Evolutionary conservation across 2,329 filamentous ascomycete species (phyloP).

Genomic region (Colletotrichum sp.): DNA sequence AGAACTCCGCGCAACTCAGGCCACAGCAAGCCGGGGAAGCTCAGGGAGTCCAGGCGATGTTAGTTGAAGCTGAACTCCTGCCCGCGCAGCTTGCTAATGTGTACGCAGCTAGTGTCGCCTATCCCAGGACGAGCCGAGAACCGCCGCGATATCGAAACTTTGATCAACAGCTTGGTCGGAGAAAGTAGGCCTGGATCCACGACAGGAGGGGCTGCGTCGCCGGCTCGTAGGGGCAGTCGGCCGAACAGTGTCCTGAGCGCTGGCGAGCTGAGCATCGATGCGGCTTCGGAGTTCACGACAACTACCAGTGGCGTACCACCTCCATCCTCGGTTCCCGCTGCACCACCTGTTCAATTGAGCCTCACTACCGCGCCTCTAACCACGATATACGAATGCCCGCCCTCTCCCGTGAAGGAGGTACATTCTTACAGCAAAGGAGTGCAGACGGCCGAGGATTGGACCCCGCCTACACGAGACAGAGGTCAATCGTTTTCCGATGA

Average conservation of each 20-base stretch:
- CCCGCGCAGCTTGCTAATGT: constrained; percentile 1
- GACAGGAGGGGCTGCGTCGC: constrained; percentile 68
- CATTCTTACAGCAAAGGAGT: constrained; percentile 98
- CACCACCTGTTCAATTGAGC: constrained; percentile 61
- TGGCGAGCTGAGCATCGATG: constrained; percentile 77
- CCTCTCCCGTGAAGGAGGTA: constrained; percentile 78
- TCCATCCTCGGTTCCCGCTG: constrained; percentile 34
- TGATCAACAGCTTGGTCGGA: constrained; percentile 84
- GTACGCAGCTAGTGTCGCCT: constrained; percentile 61
- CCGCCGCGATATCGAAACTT: constrained; percentile 79
- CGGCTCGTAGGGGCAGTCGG: constrained; percentile 72
- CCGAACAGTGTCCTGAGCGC: constrained; percentile 87
- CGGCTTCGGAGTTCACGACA: constrained; percentile 62
- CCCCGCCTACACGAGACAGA: constrained; percentile 56
- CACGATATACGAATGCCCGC: constrained; percentile 81
- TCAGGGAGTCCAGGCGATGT: constrained; percentile 76
- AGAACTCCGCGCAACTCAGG: constrained; percentile 80
- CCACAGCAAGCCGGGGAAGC: constrained; percentile 71
- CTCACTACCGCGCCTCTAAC: constrained; percentile 76
- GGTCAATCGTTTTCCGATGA: constrained; percentile 67
- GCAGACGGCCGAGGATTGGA: constrained; percentile 84
- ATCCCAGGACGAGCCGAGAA: constrained; percentile 71
- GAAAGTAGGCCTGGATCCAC: constrained; percentile 76
- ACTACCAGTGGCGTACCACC: constrained; percentile 46
- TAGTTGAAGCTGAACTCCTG: constrained; percentile 34